phyloP scores from a whole-genome alignment of 148 eudicot species.

The Diospyros kaki region DNA sequence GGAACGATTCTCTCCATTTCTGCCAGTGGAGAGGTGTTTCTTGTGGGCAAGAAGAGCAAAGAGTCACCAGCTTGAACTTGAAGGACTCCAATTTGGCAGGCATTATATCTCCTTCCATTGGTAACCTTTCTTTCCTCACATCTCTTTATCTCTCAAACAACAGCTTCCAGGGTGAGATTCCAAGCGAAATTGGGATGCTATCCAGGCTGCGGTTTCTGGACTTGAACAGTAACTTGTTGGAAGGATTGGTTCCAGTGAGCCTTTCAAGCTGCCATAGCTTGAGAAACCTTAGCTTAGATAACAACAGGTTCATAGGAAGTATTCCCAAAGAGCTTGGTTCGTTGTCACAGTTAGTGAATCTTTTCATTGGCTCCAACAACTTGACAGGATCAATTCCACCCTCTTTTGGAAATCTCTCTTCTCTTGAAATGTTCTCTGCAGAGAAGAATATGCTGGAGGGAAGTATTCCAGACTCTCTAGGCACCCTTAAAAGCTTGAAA shows the following conservation, averaged over 20 bases:
- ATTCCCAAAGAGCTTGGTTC: conserved; percentile 25
- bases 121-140: conserved; percentile 32
- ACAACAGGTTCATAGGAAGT: conserved; percentile 24
- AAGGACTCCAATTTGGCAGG: conserved; percentile 19
- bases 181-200: conserved; percentile 27
- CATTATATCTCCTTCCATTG: conserved; percentile 33
- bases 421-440: conserved; percentile 10
- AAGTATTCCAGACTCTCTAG: conserved; percentile 22
- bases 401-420: conserved; percentile 29
- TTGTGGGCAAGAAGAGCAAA: conserved; percentile 17
- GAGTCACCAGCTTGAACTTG: conserved; percentile 24
- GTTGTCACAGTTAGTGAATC: conserved; percentile 8
- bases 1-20: conserved; percentile 39
- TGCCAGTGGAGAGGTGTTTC: conserved; percentile 41
- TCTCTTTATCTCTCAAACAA: conserved; percentile 19
- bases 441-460: conserved; percentile 22
- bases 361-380: conserved; percentile 18
- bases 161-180: conserved; percentile 27
- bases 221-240: conserved; percentile 19
- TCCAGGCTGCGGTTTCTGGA: conserved; percentile 12
- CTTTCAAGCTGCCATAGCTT: conserved; percentile 26
- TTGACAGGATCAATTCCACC: conserved; percentile 32
- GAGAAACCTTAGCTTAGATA: neutral
- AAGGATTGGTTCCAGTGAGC: conserved; percentile 28
- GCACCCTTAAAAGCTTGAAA: conserved; percentile 12